These are phyloP conservation scores for Begonia fuchsioides DNA, from an alignment of 306 rosid species.

Conservation along the genomic window DNA sequence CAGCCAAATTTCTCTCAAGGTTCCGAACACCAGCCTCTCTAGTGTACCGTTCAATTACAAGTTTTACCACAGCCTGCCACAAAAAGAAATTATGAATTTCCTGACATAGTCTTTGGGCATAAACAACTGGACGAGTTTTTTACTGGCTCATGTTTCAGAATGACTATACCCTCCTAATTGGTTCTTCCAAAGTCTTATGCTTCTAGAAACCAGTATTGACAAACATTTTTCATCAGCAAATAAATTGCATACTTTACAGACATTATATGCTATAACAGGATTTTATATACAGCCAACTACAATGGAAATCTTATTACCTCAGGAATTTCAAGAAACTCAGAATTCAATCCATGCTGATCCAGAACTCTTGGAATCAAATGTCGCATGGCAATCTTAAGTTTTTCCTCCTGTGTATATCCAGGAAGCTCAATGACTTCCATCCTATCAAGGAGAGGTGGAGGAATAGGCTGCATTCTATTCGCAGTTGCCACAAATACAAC, in stretches of 20 bases:
- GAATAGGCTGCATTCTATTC: slow-evolving; percentile 81
- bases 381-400: slow-evolving; percentile 78
- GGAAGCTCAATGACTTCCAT: slow-evolving; percentile 99
- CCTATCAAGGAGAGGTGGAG: slow-evolving; percentile 90
- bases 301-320: slow-evolving; percentile 34
- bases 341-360: slow-evolving; percentile 81
- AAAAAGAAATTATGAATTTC: slow-evolving; percentile 3
- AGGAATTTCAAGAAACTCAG: slow-evolving; percentile 84
- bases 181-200: no score
- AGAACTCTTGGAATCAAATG: slow-evolving; percentile 93
- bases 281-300: no score
- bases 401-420: slow-evolving; percentile 93
- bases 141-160: no score
- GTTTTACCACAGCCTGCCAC: slow-evolving; percentile 70
- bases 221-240: no score
- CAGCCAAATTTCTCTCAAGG: slow-evolving; percentile 80
- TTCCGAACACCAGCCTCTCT: slow-evolving; percentile 98
- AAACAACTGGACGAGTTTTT: no score
- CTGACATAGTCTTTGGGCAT: no score
- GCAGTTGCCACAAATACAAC: slow-evolving; percentile 94
- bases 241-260: no score
- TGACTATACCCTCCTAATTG: no score
- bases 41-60: slow-evolving; percentile 77
- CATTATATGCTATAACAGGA: no score
- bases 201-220: no score